Conservation (phyloP, 2,329 filamentous ascomycete genomes). For the Aspergillus clavatus region DNA sequence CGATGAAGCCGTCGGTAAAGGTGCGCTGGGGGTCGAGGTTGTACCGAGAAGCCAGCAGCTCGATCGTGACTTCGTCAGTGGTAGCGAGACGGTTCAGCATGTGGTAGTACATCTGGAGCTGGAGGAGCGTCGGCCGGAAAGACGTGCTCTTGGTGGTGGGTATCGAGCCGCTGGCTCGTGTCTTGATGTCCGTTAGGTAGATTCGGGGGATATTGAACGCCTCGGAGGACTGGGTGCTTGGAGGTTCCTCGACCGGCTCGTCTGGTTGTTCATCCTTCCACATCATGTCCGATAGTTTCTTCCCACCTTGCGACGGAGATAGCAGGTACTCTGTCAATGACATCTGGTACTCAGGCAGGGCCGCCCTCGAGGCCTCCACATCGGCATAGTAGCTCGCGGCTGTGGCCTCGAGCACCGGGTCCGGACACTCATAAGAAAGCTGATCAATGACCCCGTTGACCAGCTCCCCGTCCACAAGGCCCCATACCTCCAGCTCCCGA, state of each 20-base stretch:
- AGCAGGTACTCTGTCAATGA: slow-evolving; percentile 44
- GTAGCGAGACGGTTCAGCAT: slow-evolving; percentile 70
- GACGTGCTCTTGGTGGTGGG: slow-evolving; percentile 57
- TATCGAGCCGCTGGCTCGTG: slow-evolving; percentile 57
- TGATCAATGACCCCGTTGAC: slow-evolving; percentile 90
- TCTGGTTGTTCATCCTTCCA: slow-evolving; percentile 13
- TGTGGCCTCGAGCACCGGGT: slow-evolving; percentile 62
- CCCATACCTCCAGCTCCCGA: slow-evolving; percentile 79
- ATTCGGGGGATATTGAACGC: slow-evolving; percentile 37
- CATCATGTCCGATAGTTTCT: slow-evolving; percentile 30
- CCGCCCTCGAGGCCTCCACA: slow-evolving; percentile 30
- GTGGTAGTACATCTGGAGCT: slow-evolving; percentile 84
- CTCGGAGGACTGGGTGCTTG: slow-evolving; percentile 13
- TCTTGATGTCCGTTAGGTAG: slow-evolving; percentile 91
- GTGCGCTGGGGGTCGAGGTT: slow-evolving; percentile 56
- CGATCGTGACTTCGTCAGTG: slow-evolving; percentile 64
- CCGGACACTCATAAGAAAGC: slow-evolving; percentile 71
- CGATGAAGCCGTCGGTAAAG: slow-evolving; percentile 77
- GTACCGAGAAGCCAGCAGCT: slow-evolving; percentile 66
- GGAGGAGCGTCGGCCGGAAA: slow-evolving; percentile 72
- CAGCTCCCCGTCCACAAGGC: slow-evolving; percentile 71
- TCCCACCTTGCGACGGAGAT: slow-evolving; percentile 33
- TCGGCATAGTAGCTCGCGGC: slow-evolving; percentile 42
- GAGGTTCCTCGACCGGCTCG: slow-evolving; percentile 8
- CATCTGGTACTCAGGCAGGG: slow-evolving; percentile 42